phyloP scores from a whole-genome alignment of 2,329 filamentous ascomycete species.

The Rhynchosporium agropyri region DNA sequence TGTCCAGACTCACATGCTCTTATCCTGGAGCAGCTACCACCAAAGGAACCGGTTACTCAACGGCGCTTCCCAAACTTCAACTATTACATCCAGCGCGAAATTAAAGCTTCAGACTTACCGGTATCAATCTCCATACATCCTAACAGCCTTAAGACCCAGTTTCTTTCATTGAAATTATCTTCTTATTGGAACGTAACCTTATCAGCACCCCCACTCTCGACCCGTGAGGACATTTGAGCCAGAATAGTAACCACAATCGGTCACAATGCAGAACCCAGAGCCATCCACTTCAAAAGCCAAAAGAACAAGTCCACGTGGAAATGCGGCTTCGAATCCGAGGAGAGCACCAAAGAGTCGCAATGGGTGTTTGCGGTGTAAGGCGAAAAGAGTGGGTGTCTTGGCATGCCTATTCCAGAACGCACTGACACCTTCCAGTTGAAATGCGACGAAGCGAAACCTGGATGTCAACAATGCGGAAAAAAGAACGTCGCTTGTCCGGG shows the following conservation, averaged over 20 bases:
- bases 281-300: constrained; percentile 17
- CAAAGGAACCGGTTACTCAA: no score
- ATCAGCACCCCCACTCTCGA: constrained; percentile 20
- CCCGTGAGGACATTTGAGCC: constrained; percentile 19
- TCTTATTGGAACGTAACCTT: not conserved
- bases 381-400: constrained; percentile 34
- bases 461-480: constrained; percentile 36
- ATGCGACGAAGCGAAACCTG: constrained; percentile 40
- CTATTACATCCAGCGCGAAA: no score
- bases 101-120: not conserved
- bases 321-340: constrained; percentile 31
- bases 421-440: constrained; percentile 34
- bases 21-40: constrained; percentile 1
- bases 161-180: no score
- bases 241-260: not conserved
- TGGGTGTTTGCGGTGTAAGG: constrained; percentile 39
- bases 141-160: not conserved
- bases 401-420: not conserved
- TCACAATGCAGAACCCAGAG: constrained; percentile 18
- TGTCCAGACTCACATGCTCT: not conserved
- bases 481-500: constrained; percentile 37
- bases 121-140: not conserved
- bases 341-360: constrained; percentile 37
- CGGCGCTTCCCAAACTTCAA: no score
- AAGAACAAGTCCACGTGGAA: not conserved